A percentile compares a stretch with the other conserved stretches of the same genome.
These are phyloP conservation scores for Evansstolkia leycettana DNA, from an alignment of 495 filamentous ascomycete genomes.

Conservation along the genomic window DNA sequence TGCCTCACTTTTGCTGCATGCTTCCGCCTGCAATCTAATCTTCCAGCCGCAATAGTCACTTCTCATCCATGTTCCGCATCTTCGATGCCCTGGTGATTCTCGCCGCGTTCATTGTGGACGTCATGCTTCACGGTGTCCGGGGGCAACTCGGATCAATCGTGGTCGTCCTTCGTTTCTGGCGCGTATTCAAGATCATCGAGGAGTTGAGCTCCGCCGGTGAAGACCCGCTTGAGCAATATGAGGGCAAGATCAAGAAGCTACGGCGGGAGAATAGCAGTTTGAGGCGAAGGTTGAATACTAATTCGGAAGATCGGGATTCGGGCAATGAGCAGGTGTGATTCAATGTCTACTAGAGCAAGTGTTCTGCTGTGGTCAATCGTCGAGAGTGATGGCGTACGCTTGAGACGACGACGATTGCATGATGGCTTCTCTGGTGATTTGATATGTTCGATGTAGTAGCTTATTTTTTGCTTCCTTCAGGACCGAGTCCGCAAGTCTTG, in stretches of 20 bases:
- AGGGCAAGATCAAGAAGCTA: constrained; percentile 25
- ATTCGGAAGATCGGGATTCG: no score
- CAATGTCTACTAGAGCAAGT: no score
- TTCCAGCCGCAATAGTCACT: constrained; percentile 43
- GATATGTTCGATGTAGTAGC: no score
- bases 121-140: constrained; percentile 40
- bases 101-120: constrained; percentile 45
- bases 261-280: constrained; percentile 35
- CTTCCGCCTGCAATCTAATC: constrained; percentile 1
- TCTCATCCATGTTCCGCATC: constrained; percentile 45
- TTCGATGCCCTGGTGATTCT: constrained; percentile 55
- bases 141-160: constrained; percentile 52
- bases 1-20: constrained; percentile 1
- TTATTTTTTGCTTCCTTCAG: no score
- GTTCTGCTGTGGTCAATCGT: no score
- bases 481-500: no score
- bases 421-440: no score
- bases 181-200: constrained; percentile 56
- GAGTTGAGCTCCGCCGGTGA: constrained; percentile 46
- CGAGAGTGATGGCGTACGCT: no score
- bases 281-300: constrained; percentile 22
- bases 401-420: no score
- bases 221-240: constrained; percentile 38
- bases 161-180: constrained; percentile 52
- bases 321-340: no score